phyloP scores from a whole-genome alignment of 2,329 filamentous ascomycete genomes.

The Simplicillium aogashimaense region DNA sequence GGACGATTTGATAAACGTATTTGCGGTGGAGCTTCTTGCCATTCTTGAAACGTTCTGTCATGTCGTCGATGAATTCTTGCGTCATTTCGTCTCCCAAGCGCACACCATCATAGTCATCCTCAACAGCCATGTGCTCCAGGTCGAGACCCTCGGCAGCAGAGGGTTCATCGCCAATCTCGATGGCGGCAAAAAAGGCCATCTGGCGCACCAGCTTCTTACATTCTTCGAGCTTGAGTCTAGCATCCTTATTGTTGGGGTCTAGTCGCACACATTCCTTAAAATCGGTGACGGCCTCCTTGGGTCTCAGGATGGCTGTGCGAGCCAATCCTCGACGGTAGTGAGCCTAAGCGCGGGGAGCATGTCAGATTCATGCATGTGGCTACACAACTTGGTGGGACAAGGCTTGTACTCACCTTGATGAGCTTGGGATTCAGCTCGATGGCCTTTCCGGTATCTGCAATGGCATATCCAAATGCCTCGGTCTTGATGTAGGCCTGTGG shows the following conservation, averaged over 20 bases:
- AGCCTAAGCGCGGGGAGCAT: slow-evolving; percentile 43
- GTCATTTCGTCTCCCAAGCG: slow-evolving; percentile 78
- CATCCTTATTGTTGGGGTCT: slow-evolving; percentile 81
- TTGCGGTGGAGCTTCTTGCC: slow-evolving; percentile 94
- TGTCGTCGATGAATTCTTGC: slow-evolving; percentile 92
- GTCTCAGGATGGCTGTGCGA: slow-evolving; percentile 81
- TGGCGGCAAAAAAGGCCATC: slow-evolving; percentile 86
- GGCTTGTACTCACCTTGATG: slow-evolving; percentile 57
- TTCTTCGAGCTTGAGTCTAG: slow-evolving; percentile 80
- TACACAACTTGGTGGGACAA: not conserved
- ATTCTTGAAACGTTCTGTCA: slow-evolving; percentile 90
- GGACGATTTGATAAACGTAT: slow-evolving; percentile 93
- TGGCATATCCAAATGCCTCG: slow-evolving; percentile 88
- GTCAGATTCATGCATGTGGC: slow-evolving; percentile 3
- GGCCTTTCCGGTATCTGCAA: slow-evolving; percentile 82
- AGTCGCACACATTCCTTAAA: slow-evolving; percentile 86
- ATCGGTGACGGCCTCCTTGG: slow-evolving; percentile 80
- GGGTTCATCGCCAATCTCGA: slow-evolving; percentile 84
- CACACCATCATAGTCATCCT: slow-evolving; percentile 77
- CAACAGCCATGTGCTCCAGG: slow-evolving; percentile 74
- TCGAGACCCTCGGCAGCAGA: slow-evolving; percentile 88
- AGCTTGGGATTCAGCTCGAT: slow-evolving; percentile 82
- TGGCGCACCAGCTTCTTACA: slow-evolving; percentile 93
- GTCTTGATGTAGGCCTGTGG: slow-evolving; percentile 83
- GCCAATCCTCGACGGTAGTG: slow-evolving; percentile 91